A percentile compares a stretch with the other conserved stretches of the same genome.
These are phyloP conservation scores for Trichoderma sp. DNA, from an alignment of 2,329 filamentous ascomycete genomes.

Conservation along the genomic window DNA sequence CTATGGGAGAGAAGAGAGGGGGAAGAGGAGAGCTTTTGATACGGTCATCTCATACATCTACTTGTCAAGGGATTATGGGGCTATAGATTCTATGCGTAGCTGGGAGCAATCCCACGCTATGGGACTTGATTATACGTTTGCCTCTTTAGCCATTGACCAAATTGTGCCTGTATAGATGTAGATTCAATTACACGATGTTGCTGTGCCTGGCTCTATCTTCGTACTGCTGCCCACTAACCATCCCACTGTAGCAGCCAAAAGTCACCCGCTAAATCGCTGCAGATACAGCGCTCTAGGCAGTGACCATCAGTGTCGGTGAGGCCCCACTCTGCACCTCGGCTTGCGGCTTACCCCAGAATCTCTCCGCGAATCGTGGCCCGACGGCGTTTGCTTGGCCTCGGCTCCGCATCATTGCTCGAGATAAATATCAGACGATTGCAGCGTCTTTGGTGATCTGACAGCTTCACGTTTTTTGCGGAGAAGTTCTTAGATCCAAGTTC, in stretches of 20 bases:
- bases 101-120: conserved; percentile 20
- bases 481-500: neutral
- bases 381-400: conserved; percentile 13
- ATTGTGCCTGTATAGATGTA: neutral
- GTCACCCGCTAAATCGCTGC: neutral
- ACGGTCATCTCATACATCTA: conserved; percentile 4
- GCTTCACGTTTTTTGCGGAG: neutral
- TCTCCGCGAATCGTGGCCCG: conserved; percentile 7
- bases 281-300: neutral
- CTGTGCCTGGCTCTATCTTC: neutral
- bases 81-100: conserved; percentile 22
- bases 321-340: conserved; percentile 21
- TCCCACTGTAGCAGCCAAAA: neutral
- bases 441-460: neutral
- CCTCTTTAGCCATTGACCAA: neutral
- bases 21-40: neutral
- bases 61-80: neutral
- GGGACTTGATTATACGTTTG: neutral
- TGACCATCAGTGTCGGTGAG: neutral
- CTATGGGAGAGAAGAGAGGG: neutral
- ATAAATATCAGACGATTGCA: conserved; percentile 17
- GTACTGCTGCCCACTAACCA: neutral
- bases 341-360: conserved; percentile 24
- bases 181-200: neutral
- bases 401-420: conserved; percentile 1